phyloP scores from a whole-genome alignment of 768 basidiomycete genomes.

The Tulasnella sp. region DNA sequence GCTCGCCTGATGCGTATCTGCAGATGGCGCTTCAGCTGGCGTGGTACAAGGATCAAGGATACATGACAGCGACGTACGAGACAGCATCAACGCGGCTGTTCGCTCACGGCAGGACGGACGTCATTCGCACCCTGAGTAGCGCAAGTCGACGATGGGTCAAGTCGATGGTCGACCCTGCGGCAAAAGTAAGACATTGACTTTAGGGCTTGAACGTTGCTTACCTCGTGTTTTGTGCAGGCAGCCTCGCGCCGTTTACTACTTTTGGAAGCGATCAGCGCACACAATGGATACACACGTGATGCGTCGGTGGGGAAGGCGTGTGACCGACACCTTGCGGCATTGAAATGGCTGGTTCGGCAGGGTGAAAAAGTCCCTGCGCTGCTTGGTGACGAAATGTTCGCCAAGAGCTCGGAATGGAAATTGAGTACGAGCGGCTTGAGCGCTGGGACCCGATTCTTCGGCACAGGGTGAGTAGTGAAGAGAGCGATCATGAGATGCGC shows the following conservation, averaged over 20 bases:
- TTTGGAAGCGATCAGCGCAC: conserved; percentile 53
- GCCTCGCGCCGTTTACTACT: conserved; percentile 39
- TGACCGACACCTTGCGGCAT: conserved; percentile 83
- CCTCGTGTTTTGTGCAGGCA: conserved; percentile 22
- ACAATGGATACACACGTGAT: conserved; percentile 58
- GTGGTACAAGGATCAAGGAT: conserved; percentile 66
- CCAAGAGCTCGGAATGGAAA: conserved; percentile 68
- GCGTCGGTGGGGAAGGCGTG: conserved; percentile 74
- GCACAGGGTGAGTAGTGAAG: conserved; percentile 52
- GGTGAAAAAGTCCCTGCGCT: conserved; percentile 42
- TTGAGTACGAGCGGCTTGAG: conserved; percentile 83
- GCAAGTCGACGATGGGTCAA: conserved; percentile 70
- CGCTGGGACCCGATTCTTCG: conserved; percentile 72
- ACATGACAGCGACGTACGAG: conserved; percentile 84
- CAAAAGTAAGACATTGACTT: conserved; percentile 29
- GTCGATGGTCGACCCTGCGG: conserved; percentile 47
- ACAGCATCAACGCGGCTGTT: conserved; percentile 83
- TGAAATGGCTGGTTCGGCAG: conserved; percentile 45
- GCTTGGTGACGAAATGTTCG: conserved; percentile 69
- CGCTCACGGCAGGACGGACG: conserved; percentile 79
- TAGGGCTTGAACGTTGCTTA: background rate
- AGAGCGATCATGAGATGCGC: background rate
- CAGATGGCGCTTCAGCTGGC: conserved; percentile 89
- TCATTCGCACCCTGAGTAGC: conserved; percentile 58
- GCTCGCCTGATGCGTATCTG: conserved; percentile 70